Conservation (phyloP, 2,329 filamentous ascomycete species). For the Alternaria sp. region DNA sequence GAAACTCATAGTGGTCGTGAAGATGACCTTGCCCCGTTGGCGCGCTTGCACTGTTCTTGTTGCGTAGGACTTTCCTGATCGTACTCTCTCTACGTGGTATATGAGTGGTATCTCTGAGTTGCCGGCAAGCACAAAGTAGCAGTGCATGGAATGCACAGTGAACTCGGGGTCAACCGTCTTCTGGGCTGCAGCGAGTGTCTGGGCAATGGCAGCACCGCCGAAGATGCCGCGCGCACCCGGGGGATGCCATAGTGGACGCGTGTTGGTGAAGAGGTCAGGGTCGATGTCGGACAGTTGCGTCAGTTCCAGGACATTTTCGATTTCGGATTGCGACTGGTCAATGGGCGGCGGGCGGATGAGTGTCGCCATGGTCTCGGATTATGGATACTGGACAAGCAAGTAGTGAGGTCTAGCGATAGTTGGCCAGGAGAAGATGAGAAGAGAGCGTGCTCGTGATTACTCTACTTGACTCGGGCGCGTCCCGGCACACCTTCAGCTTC, state of each 20-base stretch:
- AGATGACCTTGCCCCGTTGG: constrained; percentile 87
- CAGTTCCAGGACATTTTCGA: constrained; percentile 89
- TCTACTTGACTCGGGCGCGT: constrained; percentile 8
- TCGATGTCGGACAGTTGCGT: constrained; percentile 79
- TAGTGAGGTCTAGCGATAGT: neutral
- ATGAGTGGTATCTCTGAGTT: constrained; percentile 84
- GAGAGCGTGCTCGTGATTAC: neutral
- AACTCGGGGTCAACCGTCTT: constrained; percentile 83
- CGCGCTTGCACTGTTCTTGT: constrained; percentile 96
- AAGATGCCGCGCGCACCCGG: constrained; percentile 92
- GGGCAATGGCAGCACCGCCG: constrained; percentile 90
- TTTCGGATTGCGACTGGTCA: constrained; percentile 75
- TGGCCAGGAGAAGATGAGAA: neutral
- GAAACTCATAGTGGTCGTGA: constrained; percentile 94
- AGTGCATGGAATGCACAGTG: constrained; percentile 94
- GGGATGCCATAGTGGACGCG: constrained; percentile 88
- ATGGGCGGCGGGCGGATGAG: constrained; percentile 77
- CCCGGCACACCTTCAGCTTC: constrained; percentile 9
- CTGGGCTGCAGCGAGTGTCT: constrained; percentile 87
- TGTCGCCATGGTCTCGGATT: constrained; percentile 55
- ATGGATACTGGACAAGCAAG: neutral
- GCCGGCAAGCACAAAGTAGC: constrained; percentile 96
- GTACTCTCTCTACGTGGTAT: constrained; percentile 93
- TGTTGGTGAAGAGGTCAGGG: constrained; percentile 93
- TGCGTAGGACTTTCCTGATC: constrained; percentile 86